Percentiles rank a stretch among this genome's conserved stretches.
These are phyloP conservation scores for Allodekkera sacchari DNA, from an alignment of 805 yeast species.

Conservation along the genomic window DNA sequence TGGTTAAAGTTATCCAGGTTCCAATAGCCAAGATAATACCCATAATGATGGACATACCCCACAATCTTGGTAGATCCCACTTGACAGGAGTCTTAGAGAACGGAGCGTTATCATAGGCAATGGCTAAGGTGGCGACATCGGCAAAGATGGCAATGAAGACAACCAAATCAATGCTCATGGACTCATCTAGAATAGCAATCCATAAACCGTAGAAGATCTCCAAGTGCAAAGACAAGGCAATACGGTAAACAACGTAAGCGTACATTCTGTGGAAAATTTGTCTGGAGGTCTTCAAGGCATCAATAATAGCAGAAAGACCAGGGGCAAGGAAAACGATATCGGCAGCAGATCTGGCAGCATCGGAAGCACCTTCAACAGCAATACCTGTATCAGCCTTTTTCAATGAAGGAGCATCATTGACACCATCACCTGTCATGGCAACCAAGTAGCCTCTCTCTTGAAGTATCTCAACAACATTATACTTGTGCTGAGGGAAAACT, in stretches of 20 bases:
- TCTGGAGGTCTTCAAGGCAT: conserved; percentile 89
- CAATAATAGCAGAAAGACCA: conserved; percentile 91
- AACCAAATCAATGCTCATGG: conserved; percentile 82
- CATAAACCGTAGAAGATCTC: conserved; percentile 92
- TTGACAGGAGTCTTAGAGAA: conserved; percentile 87
- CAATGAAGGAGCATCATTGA: conserved; percentile 94
- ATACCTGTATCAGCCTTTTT: conserved; percentile 96
- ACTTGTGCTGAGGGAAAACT: conserved; percentile 97
- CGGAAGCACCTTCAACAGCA: conserved; percentile 98
- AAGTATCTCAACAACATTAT: conserved; percentile 90
- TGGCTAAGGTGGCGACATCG: conserved; percentile 94
- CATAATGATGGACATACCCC: conserved; percentile 91
- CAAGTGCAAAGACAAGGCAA: conserved; percentile 90
- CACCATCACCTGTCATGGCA: conserved; percentile 99
- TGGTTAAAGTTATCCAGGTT: conserved; percentile 91
- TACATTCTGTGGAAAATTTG: conserved; percentile 99
- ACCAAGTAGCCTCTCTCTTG: conserved; percentile 95
- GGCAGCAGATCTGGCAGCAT: conserved; percentile 95
- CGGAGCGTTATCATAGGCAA: conserved; percentile 97
- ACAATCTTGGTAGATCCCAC: conserved; percentile 94
- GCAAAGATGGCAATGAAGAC: conserved; percentile 97
- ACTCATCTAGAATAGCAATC: conserved; percentile 87
- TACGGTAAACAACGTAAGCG: conserved; percentile 96
- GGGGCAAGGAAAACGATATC: conserved; percentile 94
- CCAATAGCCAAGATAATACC: conserved; percentile 84